Conservation (phyloP, 2,329 filamentous ascomycete species). For the Eutypella sp. region DNA sequence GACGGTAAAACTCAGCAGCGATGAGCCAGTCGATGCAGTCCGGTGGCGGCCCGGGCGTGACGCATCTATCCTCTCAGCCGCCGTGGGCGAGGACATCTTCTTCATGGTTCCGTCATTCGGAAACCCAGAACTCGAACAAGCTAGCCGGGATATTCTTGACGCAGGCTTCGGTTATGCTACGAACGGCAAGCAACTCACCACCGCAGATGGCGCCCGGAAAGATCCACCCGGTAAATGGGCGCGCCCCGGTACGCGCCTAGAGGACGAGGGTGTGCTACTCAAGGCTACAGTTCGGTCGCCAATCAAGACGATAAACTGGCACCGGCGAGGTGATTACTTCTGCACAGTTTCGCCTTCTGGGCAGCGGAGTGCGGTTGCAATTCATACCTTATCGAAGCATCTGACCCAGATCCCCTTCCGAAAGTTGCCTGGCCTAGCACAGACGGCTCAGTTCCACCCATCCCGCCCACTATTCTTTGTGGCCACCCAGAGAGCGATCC, state of each 20-base stretch:
- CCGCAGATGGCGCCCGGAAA: slow-evolving; percentile 58
- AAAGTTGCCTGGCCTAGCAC: slow-evolving; percentile 65
- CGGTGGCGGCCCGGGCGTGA: slow-evolving; percentile 86
- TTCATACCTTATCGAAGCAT: slow-evolving; percentile 94
- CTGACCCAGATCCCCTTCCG: slow-evolving; percentile 93
- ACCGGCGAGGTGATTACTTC: slow-evolving; percentile 90
- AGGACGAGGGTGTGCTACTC: slow-evolving; percentile 73
- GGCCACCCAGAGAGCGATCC: slow-evolving; percentile 87
- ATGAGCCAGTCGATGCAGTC: slow-evolving; percentile 78
- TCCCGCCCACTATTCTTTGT: slow-evolving; percentile 91
- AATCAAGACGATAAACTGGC: slow-evolving; percentile 89
- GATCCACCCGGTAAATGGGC: slow-evolving; percentile 77
- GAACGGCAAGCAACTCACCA: slow-evolving; percentile 53
- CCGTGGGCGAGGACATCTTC: slow-evolving; percentile 79
- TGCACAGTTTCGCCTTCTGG: slow-evolving; percentile 82
- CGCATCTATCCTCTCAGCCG: slow-evolving; percentile 74
- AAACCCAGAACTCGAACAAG: slow-evolving; percentile 67
- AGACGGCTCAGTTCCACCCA: slow-evolving; percentile 92
- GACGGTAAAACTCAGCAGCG: slow-evolving; percentile 71
- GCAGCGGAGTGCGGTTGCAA: slow-evolving; percentile 75
- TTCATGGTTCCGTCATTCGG: slow-evolving; percentile 72
- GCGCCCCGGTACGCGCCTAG: slow-evolving; percentile 67
- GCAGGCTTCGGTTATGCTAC: slow-evolving; percentile 93
- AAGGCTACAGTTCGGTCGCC: slow-evolving; percentile 74
- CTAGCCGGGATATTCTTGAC: slow-evolving; percentile 72